Percentiles rank a stretch among this genome's conserved stretches.
Conservation (phyloP, 257 asterid genomes). For the Verbascum thapsus region DNA sequence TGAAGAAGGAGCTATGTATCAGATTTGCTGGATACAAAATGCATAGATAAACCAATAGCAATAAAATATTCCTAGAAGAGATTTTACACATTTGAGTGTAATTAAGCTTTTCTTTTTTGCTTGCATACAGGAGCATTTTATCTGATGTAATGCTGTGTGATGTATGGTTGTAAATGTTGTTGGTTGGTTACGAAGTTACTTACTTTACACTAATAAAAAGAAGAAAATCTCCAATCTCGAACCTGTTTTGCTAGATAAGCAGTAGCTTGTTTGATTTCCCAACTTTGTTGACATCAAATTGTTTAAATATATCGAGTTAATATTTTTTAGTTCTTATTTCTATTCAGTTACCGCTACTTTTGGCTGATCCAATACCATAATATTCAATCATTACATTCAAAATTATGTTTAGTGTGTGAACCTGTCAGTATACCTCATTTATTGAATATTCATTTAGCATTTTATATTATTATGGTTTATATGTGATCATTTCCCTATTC, state of each 20-base stretch:
- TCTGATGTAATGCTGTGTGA: too few species aligned
- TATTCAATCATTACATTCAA: not conserved
- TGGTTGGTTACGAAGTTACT: too few species aligned
- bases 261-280: not conserved
- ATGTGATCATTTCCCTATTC: not conserved
- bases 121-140: too few species aligned
- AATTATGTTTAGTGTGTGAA: not conserved
- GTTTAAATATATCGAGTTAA: not conserved
- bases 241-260: not conserved
- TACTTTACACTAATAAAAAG: too few species aligned
- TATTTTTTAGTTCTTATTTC: not conserved
- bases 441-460: not conserved
- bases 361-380: not conserved
- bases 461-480: conserved; percentile 1
- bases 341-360: not conserved
- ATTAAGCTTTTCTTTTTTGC: too few species aligned
- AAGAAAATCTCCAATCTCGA: not conserved
- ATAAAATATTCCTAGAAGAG: too few species aligned
- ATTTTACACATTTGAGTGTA: too few species aligned
- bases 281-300: not conserved
- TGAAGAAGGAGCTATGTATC: too few species aligned
- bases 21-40: too few species aligned
- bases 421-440: not conserved
- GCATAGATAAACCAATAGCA: too few species aligned
- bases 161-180: too few species aligned